These are phyloP conservation scores for Coprinopsis strossmayeri DNA, from an alignment of 768 basidiomycete genomes.

Conservation along the genomic window DNA sequence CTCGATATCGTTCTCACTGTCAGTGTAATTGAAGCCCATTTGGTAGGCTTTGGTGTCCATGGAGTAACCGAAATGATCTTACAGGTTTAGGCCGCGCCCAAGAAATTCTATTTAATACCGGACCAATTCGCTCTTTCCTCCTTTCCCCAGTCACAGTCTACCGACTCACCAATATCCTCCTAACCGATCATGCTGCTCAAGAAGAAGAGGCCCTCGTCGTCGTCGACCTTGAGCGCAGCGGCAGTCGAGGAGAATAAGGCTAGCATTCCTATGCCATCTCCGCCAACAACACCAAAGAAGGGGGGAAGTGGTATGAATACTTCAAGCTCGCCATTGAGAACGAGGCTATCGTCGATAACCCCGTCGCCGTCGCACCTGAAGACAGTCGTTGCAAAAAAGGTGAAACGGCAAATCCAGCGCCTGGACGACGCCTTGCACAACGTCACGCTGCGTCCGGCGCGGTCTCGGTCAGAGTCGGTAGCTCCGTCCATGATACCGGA, in stretches of 20 bases:
- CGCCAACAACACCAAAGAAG: conserved; percentile 7
- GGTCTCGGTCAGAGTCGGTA: conserved; percentile 6
- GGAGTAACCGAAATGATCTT: neutral
- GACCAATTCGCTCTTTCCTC: neutral
- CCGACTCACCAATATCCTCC: neutral
- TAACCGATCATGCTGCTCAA: conserved; percentile 5
- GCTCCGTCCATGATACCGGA: neutral
- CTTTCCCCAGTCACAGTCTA: neutral
- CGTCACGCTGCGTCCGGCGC: conserved; percentile 28
- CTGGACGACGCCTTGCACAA: conserved; percentile 27
- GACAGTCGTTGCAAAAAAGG: conserved; percentile 21
- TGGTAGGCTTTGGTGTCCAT: neutral
- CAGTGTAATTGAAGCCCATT: neutral
- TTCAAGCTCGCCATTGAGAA: neutral
- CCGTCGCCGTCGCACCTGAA: conserved; percentile 18
- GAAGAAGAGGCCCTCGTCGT: conserved; percentile 5
- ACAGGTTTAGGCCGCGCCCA: neutral
- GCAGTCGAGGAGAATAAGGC: neutral
- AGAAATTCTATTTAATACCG: neutral
- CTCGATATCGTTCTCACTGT: too few relatives aligned
- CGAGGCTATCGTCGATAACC: conserved; percentile 3
- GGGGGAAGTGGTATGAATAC: neutral
- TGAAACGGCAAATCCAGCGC: conserved; percentile 25
- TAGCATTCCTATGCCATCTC: too few relatives aligned
- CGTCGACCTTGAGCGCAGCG: neutral